Conservation (phyloP, 306 rosid genomes). For the Lathyrus aphaca region DNA sequence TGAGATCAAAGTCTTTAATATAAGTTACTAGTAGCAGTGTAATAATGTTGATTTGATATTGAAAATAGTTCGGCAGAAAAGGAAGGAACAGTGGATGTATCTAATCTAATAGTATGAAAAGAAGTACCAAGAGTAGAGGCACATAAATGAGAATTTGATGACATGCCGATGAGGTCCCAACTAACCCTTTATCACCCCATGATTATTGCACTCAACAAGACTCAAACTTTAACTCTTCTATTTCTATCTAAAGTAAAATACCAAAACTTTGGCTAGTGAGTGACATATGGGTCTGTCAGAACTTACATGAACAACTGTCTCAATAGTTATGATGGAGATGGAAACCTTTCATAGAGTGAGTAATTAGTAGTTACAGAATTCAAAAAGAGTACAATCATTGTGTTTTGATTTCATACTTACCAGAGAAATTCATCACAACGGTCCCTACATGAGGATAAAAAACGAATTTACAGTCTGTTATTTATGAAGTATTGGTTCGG, state of each 20-base stretch:
- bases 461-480: not conserved
- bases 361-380: conserved; percentile 7
- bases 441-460: conserved; percentile 29
- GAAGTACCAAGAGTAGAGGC: conserved; percentile 29
- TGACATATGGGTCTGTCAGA: conserved; percentile 6
- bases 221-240: conserved; percentile 22
- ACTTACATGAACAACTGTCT: conserved; percentile 26
- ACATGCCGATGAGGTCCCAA: conserved; percentile 24
- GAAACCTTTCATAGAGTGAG: conserved; percentile 23
- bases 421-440: conserved; percentile 34
- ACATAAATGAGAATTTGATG: conserved; percentile 40
- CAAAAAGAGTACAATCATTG: conserved; percentile 34
- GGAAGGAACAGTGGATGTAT: conserved; percentile 30
- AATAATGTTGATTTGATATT: conserved; percentile 27
- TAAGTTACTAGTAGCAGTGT: conserved; percentile 25
- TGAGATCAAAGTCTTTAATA: conserved; percentile 6
- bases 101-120: conserved; percentile 31
- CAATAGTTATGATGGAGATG: conserved; percentile 22
- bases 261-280: conserved; percentile 11
- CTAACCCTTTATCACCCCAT: conserved; percentile 14
- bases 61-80: conserved; percentile 35
- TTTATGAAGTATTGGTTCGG: conserved; percentile 20
- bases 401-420: conserved; percentile 50
- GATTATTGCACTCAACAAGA: conserved; percentile 33
- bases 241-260: conserved; percentile 27